phyloP scores from a whole-genome alignment of 805 yeast species.

The Saccharomycopsis selenospora region DNA sequence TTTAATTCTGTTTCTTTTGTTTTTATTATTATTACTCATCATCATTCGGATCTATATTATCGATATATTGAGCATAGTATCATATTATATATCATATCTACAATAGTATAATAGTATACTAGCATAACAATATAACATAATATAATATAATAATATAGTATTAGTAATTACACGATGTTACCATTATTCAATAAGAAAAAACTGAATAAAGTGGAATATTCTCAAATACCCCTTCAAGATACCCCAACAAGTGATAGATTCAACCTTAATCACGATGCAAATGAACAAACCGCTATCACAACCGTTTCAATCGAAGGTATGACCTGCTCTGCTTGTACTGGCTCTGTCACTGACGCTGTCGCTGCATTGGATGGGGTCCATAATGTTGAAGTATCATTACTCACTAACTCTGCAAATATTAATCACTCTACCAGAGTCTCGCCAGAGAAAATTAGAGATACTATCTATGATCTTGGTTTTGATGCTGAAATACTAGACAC shows the following conservation, averaged over 20 bases:
- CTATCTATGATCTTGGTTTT: conserved; percentile 77
- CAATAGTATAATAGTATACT: too few species aligned
- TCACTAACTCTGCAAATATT: conserved; percentile 67
- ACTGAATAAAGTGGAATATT: neutral
- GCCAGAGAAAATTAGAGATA: conserved; percentile 36
- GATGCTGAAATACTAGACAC: conserved; percentile 33
- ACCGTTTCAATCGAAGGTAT: conserved; percentile 47
- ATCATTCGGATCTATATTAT: too few species aligned
- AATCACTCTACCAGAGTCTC: conserved; percentile 35
- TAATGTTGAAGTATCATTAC: conserved; percentile 46
- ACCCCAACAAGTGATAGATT: neutral
- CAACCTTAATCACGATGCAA: neutral
- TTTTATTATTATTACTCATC: too few species aligned
- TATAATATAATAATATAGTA: too few species aligned
- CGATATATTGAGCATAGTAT: too few species aligned
- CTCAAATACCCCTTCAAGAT: conserved; percentile 4
- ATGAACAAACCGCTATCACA: conserved; percentile 4
- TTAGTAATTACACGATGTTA: too few species aligned
- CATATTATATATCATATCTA: too few species aligned
- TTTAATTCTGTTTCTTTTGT: too few species aligned
- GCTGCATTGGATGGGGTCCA: conserved; percentile 42
- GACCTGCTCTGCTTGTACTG: conserved; percentile 87
- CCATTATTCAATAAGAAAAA: neutral
- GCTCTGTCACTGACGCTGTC: conserved; percentile 54
- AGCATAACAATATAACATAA: too few species aligned